phyloP scores from a whole-genome alignment of 306 rosid genomes.

The Vigna unguiculata region DNA sequence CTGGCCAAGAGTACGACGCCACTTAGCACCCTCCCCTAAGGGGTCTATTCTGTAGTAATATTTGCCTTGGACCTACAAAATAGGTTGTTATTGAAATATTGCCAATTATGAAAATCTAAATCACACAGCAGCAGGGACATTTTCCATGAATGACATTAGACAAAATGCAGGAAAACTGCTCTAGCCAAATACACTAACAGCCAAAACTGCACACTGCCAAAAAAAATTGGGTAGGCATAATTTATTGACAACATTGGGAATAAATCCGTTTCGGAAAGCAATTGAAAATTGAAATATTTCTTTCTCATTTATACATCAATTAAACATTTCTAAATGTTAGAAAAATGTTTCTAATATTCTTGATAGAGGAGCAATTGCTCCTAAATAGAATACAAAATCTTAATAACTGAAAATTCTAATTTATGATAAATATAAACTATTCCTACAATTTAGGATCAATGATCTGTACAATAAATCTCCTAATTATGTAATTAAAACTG shows the following conservation, averaged over 20 bases:
- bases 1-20: slow-evolving; percentile 97
- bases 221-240: not conserved
- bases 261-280: slow-evolving; percentile 19
- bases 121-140: slow-evolving; percentile 15
- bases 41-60: slow-evolving; percentile 80
- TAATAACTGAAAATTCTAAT: no score
- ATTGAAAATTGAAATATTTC: not conserved
- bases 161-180: slow-evolving; percentile 12
- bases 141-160: slow-evolving; percentile 15
- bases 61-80: slow-evolving; percentile 83
- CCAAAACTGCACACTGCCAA: slow-evolving; percentile 19
- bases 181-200: slow-evolving; percentile 17
- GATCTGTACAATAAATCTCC: no score
- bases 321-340: slow-evolving; percentile 15
- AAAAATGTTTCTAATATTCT: no score
- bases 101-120: slow-evolving; percentile 8
- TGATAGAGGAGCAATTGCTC: no score
- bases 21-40: slow-evolving; percentile 86
- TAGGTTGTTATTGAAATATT: slow-evolving; percentile 25
- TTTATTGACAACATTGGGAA: not conserved
- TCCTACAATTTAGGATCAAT: no score
- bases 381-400: no score
- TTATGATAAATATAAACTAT: no score
- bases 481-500: no score
- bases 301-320: not conserved